Percentiles rank a stretch among this genome's conserved stretches.
Evolutionary conservation across 2,329 filamentous ascomycete genomes (phyloP).

Genomic region (Beauveria sp.): DNA sequence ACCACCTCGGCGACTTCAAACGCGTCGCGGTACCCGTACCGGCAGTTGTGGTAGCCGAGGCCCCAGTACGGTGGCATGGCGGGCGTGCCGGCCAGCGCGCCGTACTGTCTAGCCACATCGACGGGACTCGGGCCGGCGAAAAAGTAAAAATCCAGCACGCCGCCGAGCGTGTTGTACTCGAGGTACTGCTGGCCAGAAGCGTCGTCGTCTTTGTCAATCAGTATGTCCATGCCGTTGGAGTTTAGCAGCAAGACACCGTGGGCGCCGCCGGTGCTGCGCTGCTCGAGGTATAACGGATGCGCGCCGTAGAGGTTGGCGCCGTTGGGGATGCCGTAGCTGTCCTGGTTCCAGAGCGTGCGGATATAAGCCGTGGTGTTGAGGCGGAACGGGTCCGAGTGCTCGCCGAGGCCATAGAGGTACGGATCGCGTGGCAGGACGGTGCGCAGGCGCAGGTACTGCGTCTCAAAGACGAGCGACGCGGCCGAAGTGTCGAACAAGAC

Average conservation of each 20-base stretch:
- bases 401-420: conserved; percentile 68
- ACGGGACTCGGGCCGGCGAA: conserved; percentile 63
- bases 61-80: conserved; percentile 77
- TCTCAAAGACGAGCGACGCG: conserved; percentile 60
- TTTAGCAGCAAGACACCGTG: conserved; percentile 79
- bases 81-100: conserved; percentile 59
- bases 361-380: conserved; percentile 51
- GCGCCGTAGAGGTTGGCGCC: conserved; percentile 66
- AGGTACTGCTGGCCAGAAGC: conserved; percentile 51
- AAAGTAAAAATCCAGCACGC: conserved; percentile 75
- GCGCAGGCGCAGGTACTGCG: conserved; percentile 63
- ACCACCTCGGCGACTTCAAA: conserved; percentile 62
- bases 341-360: conserved; percentile 64
- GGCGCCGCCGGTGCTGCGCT: conserved; percentile 31
- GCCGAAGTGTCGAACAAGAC: conserved; percentile 60
- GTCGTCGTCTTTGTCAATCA: conserved; percentile 53
- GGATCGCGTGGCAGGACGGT: conserved; percentile 59
- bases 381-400: conserved; percentile 61
- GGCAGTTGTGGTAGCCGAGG: conserved; percentile 74
- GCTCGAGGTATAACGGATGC: conserved; percentile 71
- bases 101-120: conserved; percentile 64
- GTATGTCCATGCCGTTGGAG: conserved; percentile 65
- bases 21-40: conserved; percentile 61
- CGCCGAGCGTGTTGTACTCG: conserved; percentile 77
- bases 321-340: conserved; percentile 54